These are phyloP conservation scores for Fusarium coicis DNA, from an alignment of 2,329 filamentous ascomycete genomes.

Conservation along the genomic window DNA sequence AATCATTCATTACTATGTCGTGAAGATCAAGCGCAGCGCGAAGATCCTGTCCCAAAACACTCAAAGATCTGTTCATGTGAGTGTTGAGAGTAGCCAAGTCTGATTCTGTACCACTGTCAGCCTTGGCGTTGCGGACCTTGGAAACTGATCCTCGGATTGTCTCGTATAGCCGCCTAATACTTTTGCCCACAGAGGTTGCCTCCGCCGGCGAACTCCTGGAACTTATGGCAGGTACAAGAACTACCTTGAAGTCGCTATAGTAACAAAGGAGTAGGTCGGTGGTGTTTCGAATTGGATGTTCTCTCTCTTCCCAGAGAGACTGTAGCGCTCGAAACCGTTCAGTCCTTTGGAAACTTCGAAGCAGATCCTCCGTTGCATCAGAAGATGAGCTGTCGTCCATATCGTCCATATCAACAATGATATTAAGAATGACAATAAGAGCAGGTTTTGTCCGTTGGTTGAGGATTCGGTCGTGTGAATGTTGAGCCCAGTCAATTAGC, in stretches of 20 bases:
- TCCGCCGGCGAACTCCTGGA: background rate
- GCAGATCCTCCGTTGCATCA: background rate
- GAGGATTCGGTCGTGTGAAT: conserved; percentile 13
- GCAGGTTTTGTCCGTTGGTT: conserved; percentile 12
- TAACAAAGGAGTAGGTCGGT: conserved; percentile 7
- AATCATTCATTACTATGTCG: background rate
- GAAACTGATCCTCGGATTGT: background rate
- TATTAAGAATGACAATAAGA: conserved; percentile 26
- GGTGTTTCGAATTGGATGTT: background rate
- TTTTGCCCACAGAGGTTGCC: background rate
- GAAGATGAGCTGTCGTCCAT: background rate
- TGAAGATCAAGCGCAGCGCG: conserved; percentile 14
- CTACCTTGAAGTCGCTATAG: conserved; percentile 18
- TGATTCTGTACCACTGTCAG: background rate
- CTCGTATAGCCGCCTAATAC: background rate
- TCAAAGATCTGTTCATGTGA: background rate
- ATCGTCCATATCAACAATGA: background rate
- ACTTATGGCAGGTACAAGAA: background rate
- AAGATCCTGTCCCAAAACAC: background rate
- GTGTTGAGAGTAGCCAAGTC: conserved; percentile 10
- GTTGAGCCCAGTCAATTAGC: conserved; percentile 23
- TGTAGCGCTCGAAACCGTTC: background rate
- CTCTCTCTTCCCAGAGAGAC: background rate
- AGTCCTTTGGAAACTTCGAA: conserved; percentile 9
- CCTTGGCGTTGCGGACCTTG: background rate